phyloP scores from a whole-genome alignment of 176 grass and related monocot species.

The Oryza officinalis region DNA sequence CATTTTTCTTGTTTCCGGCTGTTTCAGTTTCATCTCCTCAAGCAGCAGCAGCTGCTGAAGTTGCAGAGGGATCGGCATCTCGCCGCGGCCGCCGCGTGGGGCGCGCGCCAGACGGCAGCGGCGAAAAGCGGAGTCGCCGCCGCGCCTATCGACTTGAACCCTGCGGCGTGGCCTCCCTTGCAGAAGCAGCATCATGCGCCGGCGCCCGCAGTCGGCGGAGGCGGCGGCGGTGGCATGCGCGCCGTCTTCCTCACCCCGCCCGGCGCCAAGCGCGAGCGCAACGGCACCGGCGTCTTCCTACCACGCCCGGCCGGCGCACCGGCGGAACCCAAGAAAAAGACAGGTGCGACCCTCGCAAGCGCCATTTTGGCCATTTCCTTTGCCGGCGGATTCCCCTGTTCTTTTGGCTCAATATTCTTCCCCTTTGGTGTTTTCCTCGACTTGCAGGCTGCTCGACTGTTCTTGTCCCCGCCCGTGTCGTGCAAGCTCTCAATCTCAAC shows the following conservation, averaged over 20 bases:
- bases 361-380: not conserved
- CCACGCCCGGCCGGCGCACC: conserved; percentile 49
- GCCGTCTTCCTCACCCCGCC: conserved; percentile 63
- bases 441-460: conserved; percentile 74
- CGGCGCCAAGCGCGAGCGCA: conserved; percentile 61
- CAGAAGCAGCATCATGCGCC: conserved; percentile 37
- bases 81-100: conserved; percentile 13
- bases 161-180: conserved; percentile 57
- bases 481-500: conserved; percentile 84
- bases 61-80: conserved; percentile 62
- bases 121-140: not conserved
- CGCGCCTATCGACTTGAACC: conserved; percentile 36
- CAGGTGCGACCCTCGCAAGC: conserved; percentile 25
- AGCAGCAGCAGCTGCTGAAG: conserved; percentile 74
- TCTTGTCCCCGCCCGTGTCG: conserved; percentile 81
- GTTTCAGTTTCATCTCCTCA: conserved; percentile 72
- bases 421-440: not conserved
- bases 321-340: conserved; percentile 57
- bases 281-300: conserved; percentile 82
- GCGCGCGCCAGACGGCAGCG: not conserved
- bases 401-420: not conserved
- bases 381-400: not conserved
- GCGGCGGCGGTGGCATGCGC: conserved; percentile 42
- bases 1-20: not conserved
- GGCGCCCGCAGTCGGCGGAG: not conserved